A percentile compares a stretch with the other conserved stretches of the same genome.
These are phyloP conservation scores for Sporisorium exsertum DNA, from an alignment of 1,284 basidiomycete species.

Conservation along the genomic window DNA sequence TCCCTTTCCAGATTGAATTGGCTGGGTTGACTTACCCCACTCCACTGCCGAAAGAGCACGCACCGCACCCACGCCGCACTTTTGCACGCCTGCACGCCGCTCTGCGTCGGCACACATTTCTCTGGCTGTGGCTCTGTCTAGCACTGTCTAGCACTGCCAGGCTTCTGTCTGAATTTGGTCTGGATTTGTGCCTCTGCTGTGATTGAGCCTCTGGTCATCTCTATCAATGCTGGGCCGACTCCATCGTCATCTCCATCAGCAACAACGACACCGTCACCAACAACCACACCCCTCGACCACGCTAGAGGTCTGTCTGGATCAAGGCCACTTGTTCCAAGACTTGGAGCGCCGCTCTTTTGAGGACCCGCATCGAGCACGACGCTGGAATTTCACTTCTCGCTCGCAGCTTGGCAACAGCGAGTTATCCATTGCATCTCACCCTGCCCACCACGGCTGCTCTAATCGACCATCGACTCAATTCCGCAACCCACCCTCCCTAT, in stretches of 20 bases:
- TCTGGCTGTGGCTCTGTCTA: neutral
- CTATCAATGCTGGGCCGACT: neutral
- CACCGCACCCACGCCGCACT: neutral
- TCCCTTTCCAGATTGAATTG: neutral
- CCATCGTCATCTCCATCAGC: neutral
- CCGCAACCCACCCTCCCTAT: neutral
- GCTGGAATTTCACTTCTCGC: neutral
- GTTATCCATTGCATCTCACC: neutral
- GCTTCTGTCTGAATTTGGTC: neutral
- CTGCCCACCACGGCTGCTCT: neutral
- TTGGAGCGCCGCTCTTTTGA: neutral
- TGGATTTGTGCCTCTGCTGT: slow-evolving; percentile 1
- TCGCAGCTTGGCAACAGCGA: neutral
- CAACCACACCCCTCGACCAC: neutral
- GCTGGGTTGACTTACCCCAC: neutral
- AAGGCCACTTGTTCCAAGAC: neutral
- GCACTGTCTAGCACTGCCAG: too few relatives aligned
- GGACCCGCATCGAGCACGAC: neutral
- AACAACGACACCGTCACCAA: neutral
- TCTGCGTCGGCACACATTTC: neutral
- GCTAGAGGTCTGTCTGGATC: neutral
- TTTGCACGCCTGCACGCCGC: neutral
- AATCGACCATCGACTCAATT: neutral
- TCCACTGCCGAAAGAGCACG: neutral
- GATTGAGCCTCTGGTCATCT: neutral